Percentiles rank a stretch among this genome's conserved stretches.
These are phyloP conservation scores for Ceratocystis variospora DNA, from an alignment of 2,329 filamentous ascomycete genomes.

Conservation along the genomic window DNA sequence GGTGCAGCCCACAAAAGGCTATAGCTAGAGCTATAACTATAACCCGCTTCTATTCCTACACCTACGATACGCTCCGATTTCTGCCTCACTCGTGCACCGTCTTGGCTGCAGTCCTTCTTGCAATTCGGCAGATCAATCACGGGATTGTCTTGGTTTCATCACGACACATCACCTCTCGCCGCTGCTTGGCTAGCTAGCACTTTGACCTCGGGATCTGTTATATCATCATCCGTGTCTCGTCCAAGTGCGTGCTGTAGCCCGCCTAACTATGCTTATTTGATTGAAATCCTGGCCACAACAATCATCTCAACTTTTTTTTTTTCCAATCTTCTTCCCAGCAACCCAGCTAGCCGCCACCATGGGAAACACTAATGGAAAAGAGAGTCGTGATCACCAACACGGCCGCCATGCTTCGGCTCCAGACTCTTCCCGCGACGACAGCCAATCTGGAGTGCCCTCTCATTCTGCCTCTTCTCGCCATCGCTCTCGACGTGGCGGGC, in stretches of 20 bases:
- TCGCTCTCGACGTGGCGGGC: conserved; percentile 25
- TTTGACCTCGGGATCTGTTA: not conserved
- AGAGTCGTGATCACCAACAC: conserved; percentile 25
- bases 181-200: not conserved
- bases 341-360: conserved; percentile 21
- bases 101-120: not conserved
- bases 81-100: not conserved
- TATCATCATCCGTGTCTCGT: not conserved
- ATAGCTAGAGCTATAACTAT: not conserved
- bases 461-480: conserved; percentile 26
- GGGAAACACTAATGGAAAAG: conserved; percentile 31
- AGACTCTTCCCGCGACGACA: not conserved
- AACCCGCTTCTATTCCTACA: not conserved
- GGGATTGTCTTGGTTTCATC: not conserved
- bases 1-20: not conserved
- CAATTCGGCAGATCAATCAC: not conserved
- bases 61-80: not conserved
- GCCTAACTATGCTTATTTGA: not conserved
- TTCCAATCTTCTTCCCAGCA: conserved; percentile 10
- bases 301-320: not conserved
- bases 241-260: not conserved
- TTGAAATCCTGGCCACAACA: not conserved
- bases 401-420: conserved; percentile 8
- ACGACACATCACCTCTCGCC: not conserved
- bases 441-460: conserved; percentile 27